Evolutionary conservation across 2,329 filamentous ascomycete species (phyloP).

Genomic region (Colletotrichum ledebouriae): DNA sequence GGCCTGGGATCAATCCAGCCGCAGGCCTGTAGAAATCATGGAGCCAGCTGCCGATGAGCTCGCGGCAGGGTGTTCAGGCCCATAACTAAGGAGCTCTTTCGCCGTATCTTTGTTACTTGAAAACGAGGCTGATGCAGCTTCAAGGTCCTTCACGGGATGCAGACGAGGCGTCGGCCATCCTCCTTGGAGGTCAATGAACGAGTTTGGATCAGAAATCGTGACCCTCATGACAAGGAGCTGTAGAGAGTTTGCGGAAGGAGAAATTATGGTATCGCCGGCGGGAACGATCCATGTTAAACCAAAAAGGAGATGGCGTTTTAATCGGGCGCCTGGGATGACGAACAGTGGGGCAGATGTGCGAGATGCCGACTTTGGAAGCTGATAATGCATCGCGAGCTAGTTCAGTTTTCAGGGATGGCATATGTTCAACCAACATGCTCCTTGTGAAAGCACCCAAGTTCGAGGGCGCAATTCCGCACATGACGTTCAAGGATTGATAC

Average conservation of each 20-base stretch:
- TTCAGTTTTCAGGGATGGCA: too few relatives aligned
- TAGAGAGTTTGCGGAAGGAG: background rate
- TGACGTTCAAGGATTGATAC: too few relatives aligned
- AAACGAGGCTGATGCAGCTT: conserved; percentile 9
- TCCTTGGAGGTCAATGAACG: conserved; percentile 15
- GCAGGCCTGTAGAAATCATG: conserved; percentile 67
- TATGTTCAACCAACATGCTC: too few relatives aligned
- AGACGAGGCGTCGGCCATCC: conserved; percentile 19
- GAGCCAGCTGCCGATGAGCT: conserved; percentile 75
- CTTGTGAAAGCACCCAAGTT: too few relatives aligned
- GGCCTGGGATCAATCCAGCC: conserved; percentile 51
- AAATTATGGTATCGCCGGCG: background rate
- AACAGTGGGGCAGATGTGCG: conserved; percentile 21
- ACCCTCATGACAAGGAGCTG: conserved; percentile 8
- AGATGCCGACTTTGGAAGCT: background rate
- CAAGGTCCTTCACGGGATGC: conserved; percentile 5
- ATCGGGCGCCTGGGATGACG: conserved; percentile 20
- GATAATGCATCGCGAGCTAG: background rate
- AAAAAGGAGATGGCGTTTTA: background rate
- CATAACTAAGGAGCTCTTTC: conserved; percentile 12
- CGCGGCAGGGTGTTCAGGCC: background rate
- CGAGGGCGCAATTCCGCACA: too few relatives aligned
- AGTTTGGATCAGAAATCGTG: conserved; percentile 5
- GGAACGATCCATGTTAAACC: background rate
- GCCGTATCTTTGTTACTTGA: background rate